phyloP scores from a whole-genome alignment of 192 early-diverging fungal genomes.

The Mortierella alpina region DNA sequence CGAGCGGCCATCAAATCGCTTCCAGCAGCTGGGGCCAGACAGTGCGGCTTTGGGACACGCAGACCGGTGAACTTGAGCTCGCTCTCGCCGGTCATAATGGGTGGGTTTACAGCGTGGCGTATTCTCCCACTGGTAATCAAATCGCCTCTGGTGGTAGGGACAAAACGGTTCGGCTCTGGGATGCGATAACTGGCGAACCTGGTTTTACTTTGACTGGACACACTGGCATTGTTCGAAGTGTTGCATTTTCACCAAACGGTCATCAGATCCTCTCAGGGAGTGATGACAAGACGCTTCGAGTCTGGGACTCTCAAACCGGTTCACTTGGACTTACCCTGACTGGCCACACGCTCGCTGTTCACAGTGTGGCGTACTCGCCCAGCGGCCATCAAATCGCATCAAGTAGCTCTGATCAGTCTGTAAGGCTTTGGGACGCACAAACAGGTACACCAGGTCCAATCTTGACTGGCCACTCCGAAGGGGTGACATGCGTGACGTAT shows the following conservation, averaged over 20 bases:
- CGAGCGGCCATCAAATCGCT: neutral
- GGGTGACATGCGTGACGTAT: neutral
- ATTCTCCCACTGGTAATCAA: neutral
- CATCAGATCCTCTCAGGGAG: too few relatives aligned
- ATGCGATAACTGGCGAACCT: neutral
- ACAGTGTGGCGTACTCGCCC: neutral
- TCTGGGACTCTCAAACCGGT: neutral
- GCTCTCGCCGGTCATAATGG: neutral
- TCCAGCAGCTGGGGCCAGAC: neutral
- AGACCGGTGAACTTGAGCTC: neutral
- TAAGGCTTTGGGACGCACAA: neutral
- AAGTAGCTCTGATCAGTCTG: neutral
- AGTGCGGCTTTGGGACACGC: slow-evolving; percentile 1
- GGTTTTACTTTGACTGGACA: too few relatives aligned
- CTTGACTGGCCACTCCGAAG: neutral
- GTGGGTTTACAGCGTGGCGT: neutral
- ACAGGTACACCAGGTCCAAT: neutral
- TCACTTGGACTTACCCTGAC: neutral
- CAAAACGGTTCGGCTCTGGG: neutral
- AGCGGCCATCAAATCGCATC: neutral
- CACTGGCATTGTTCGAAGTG: too few relatives aligned
- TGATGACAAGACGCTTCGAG: too few relatives aligned
- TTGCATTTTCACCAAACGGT: too few relatives aligned
- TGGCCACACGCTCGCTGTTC: neutral
- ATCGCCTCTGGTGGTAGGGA: neutral